A percentile compares a stretch with the other conserved stretches of the same genome.
phyloP scores from a whole-genome alignment of 2,329 filamentous ascomycete genomes.

The Colletotrichum paranaense region DNA sequence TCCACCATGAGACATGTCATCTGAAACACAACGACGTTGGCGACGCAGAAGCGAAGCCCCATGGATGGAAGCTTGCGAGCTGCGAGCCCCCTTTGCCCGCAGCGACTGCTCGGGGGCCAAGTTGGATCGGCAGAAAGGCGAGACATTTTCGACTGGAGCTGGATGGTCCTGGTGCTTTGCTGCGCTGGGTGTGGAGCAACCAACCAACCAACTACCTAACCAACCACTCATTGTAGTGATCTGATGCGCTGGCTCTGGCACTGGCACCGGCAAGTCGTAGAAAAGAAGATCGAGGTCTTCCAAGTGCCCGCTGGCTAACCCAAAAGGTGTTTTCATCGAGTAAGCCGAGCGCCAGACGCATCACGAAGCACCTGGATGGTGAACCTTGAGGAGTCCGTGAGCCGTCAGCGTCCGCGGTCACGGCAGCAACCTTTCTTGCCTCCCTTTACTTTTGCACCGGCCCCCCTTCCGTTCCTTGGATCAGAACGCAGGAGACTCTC shows the following conservation, averaged over 20 bases:
- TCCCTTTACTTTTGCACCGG: neutral
- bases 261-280: neutral
- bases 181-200: neutral
- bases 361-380: neutral
- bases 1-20: neutral
- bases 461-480: neutral
- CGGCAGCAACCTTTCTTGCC: neutral
- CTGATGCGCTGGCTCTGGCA: neutral
- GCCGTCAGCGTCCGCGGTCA: neutral
- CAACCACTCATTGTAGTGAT: neutral
- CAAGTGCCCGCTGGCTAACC: neutral
- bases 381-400: neutral
- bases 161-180: neutral
- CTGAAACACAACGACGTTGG: slow-evolving; percentile 1
- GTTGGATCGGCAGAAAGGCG: slow-evolving; percentile 2
- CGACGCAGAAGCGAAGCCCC: neutral
- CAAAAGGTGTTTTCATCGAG: neutral
- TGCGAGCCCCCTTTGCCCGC: neutral
- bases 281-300: neutral
- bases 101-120: neutral
- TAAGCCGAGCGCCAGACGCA: slow-evolving; percentile 2
- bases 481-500: neutral
- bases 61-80: neutral
- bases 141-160: slow-evolving; percentile 1
- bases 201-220: neutral